These are phyloP conservation scores for Aspergillus bertholletiae DNA, from an alignment of 495 filamentous ascomycete genomes.

Conservation along the genomic window DNA sequence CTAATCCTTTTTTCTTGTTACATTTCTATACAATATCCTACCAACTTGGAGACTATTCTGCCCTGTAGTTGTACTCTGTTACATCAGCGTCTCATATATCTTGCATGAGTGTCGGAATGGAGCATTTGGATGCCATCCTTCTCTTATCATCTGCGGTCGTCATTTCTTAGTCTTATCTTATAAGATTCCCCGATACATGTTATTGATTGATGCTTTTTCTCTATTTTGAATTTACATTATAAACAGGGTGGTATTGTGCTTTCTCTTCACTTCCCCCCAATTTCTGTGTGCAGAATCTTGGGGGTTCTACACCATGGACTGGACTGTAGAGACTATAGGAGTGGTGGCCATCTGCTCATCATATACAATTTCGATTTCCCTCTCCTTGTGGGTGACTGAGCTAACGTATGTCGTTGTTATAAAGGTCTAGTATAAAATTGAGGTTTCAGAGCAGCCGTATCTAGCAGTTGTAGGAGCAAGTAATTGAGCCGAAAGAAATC, in stretches of 20 bases:
- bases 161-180: not conserved
- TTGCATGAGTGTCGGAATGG: conserved; percentile 1
- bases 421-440: not conserved
- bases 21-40: conserved; percentile 4
- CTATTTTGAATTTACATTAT: no score
- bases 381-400: no score
- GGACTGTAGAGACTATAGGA: conserved; percentile 3
- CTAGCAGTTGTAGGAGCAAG: not conserved
- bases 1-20: conserved; percentile 14
- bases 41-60: not conserved
- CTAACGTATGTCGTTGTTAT: no score
- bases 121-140: not conserved
- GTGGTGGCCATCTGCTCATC: not conserved
- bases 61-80: conserved; percentile 1
- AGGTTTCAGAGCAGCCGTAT: not conserved
- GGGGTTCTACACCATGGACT: conserved; percentile 1
- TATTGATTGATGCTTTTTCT: no score
- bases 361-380: no score
- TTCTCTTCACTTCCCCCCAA: not conserved
- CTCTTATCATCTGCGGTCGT: no score
- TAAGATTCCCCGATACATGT: conserved; percentile 22
- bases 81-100: conserved; percentile 2
- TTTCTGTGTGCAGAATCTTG: not conserved
- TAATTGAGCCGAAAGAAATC: no score
- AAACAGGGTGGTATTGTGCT: conserved; percentile 12